Evolutionary conservation across 1,284 basidiomycete genomes (phyloP).

Genomic region (Fomitopsis pinicola): DNA sequence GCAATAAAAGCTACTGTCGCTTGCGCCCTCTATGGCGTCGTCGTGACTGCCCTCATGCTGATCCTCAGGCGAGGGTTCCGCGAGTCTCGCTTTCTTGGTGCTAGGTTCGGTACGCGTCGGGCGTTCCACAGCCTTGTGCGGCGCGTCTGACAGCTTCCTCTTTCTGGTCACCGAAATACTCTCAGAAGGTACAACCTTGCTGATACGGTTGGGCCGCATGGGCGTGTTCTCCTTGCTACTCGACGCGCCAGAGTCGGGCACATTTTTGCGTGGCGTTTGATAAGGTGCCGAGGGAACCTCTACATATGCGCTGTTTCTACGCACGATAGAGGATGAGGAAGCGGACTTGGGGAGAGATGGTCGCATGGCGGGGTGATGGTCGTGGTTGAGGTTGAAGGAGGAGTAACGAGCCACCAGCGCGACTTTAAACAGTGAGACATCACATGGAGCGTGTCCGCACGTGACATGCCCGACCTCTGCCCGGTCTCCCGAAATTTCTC

Average conservation of each 20-base stretch:
- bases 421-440: slow-evolving; percentile 11
- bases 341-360: slow-evolving; percentile 19
- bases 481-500: slow-evolving; percentile 21
- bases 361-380: slow-evolving; percentile 14
- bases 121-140: slow-evolving; percentile 3
- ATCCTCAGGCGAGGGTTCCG: not conserved
- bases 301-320: slow-evolving; percentile 49
- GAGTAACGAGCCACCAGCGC: slow-evolving; percentile 20
- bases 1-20: slow-evolving; percentile 44
- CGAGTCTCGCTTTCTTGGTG: slow-evolving; percentile 32
- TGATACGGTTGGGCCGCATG: slow-evolving; percentile 27
- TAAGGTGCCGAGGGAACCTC: slow-evolving; percentile 50
- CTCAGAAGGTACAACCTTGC: slow-evolving; percentile 16
- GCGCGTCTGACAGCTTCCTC: slow-evolving; percentile 23
- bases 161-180: slow-evolving; percentile 16
- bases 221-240: slow-evolving; percentile 56
- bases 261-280: slow-evolving; percentile 12
- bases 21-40: slow-evolving; percentile 28
- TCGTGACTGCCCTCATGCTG: slow-evolving; percentile 9
- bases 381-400: slow-evolving; percentile 16
- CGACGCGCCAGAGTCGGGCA: slow-evolving; percentile 9
- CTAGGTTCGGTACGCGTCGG: slow-evolving; percentile 14
- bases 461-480: slow-evolving; percentile 17
- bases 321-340: slow-evolving; percentile 22
- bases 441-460: slow-evolving; percentile 25